Base-by-base conservation (phyloP, 768 basidiomycete genomes). In the Russula dissimulans region DNA sequence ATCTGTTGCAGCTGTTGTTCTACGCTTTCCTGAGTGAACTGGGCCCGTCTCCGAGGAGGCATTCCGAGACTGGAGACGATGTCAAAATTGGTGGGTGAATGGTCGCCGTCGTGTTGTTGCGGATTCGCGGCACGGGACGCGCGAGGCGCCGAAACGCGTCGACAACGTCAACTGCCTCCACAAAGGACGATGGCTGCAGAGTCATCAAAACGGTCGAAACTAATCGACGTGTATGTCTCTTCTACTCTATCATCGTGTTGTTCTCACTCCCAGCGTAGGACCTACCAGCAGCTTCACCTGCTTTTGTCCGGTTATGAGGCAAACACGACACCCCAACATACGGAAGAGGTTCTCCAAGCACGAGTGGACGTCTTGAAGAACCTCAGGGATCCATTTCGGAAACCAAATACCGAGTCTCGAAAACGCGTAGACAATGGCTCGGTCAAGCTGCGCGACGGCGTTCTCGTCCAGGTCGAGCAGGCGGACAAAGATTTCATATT, bases 1-100 rank as follows among this genome's bases (percentile, higher is more conserved):
- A 93, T 92, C 73, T 93, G 90, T 70, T 92, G 90, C 10, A 95
- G 79, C 71, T 95, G 91, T 70, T 89, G 85, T 77, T 93, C 89
- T 69, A 95, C 88, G 68, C 78, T 83, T 66, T 91, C 87, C 71
- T 88, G 88, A 4, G 86, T 89, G 71, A 89, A 91, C 53, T 80
- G 78, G 58, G 80, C 82, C 54, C 82, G 78, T 66, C 84, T 64
- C 68, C 87, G 86, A 67, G 87, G 86, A 71, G 87, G 84, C 89
- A 91, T 91, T 61, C 47, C 41, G 31, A 43, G 17, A 9, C 15
- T 6, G 8, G 31, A n/a, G 41, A 10, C 36, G 6, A 26, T 8
- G 41, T 59, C 7, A 38, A 5, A 17, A n/a, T 17, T 32, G 31
- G 15, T 12, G 14, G 15, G 32, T 29, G 9, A 48, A 32, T 14